A percentile compares a stretch with the other conserved stretches of the same genome.
Conservation (phyloP, 331 rosid species). For the Pyrus hybrid region DNA sequence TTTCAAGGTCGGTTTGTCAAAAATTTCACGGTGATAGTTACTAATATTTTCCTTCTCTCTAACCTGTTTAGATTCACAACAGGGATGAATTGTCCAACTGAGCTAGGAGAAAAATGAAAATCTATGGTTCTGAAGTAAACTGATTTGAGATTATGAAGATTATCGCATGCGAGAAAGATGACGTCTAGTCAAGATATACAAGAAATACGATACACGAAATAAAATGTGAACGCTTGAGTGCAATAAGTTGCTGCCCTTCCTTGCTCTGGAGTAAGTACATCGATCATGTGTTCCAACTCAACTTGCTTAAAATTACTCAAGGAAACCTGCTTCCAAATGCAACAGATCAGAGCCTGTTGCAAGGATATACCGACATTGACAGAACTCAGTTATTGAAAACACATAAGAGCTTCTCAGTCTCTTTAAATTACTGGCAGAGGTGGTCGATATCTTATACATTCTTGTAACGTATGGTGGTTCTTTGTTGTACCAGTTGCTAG, state of each 20-base stretch:
- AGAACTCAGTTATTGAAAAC: neutral
- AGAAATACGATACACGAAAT: neutral
- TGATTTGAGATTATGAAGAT: neutral
- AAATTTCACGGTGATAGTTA: neutral
- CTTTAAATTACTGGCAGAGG: neutral
- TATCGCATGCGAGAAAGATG: neutral
- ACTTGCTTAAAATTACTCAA: neutral
- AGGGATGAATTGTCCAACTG: constrained; percentile 1
- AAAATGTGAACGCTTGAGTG: neutral
- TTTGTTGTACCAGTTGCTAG: neutral
- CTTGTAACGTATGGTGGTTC: neutral
- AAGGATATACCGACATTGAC: neutral
- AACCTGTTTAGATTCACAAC: neutral
- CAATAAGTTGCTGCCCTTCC: neutral
- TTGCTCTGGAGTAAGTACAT: neutral
- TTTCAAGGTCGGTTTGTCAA: constrained; percentile 35
- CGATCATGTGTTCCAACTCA: neutral
- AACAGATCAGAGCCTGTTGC: neutral
- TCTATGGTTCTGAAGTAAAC: neutral
- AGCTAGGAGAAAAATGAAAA: neutral
- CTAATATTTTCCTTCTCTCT: neutral
- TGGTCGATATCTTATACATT: neutral
- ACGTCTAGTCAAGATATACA: neutral
- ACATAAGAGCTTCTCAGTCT: neutral
- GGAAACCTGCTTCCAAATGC: neutral